Evolutionary conservation across 768 basidiomycete species (phyloP).

Genomic region (Tricholoma saponaceum): DNA sequence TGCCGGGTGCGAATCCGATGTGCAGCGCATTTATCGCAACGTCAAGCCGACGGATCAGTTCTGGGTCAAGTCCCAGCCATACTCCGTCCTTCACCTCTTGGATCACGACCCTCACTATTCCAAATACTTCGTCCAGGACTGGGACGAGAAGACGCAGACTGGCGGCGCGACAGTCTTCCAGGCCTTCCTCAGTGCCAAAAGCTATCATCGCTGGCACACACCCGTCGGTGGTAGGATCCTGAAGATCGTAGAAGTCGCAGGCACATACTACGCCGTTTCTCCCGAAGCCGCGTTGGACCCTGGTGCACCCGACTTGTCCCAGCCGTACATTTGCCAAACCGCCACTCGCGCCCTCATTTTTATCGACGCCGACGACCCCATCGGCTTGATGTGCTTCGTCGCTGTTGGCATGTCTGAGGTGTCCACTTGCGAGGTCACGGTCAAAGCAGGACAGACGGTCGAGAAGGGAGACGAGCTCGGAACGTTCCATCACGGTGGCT

Average conservation of each 20-base stretch:
- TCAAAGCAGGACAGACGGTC: slow-evolving; percentile 27
- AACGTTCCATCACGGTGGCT: slow-evolving; percentile 64
- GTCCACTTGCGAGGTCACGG: slow-evolving; percentile 52
- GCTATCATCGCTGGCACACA: slow-evolving; percentile 63
- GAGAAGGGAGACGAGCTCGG: slow-evolving; percentile 55
- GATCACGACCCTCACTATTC: slow-evolving; percentile 32
- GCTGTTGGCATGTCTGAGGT: slow-evolving; percentile 62
- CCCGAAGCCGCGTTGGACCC: slow-evolving; percentile 9
- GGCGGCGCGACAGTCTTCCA: slow-evolving; percentile 49
- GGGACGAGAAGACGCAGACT: background rate
- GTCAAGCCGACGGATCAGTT: slow-evolving; percentile 43
- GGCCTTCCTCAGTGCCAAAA: slow-evolving; percentile 49
- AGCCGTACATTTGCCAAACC: slow-evolving; percentile 37
- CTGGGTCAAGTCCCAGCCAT: slow-evolving; percentile 61
- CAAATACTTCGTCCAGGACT: slow-evolving; percentile 29
- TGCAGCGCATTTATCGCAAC: slow-evolving; percentile 36
- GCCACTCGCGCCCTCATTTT: slow-evolving; percentile 51
- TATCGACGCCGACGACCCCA: slow-evolving; percentile 47
- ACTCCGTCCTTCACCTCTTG: slow-evolving; percentile 57
- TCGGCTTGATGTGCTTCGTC: slow-evolving; percentile 55
- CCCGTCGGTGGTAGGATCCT: slow-evolving; percentile 46
- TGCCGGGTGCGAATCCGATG: slow-evolving; percentile 50
- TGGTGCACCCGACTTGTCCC: slow-evolving; percentile 19
- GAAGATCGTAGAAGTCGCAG: slow-evolving; percentile 39
- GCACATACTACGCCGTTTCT: slow-evolving; percentile 43